Base-by-base conservation (phyloP, 1,284 basidiomycete genomes). In the Rhodotorula sp. region DNA sequence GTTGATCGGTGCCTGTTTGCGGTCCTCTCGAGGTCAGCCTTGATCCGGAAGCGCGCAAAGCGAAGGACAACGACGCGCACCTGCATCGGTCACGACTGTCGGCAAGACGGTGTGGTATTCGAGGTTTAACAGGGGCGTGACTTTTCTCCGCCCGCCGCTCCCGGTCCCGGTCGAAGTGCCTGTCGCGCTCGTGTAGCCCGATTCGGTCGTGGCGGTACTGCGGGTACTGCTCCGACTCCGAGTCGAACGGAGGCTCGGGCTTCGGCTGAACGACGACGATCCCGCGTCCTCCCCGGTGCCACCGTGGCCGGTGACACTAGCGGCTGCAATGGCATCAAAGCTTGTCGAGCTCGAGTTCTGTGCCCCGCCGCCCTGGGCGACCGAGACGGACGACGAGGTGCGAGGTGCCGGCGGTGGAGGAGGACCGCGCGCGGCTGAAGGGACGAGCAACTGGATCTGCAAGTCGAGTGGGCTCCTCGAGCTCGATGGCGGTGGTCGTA, bases 91-190 rank as follows among this genome's bases (percentile, higher is more conserved):
- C 68, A 97, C 89, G 45, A 89, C 89, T 72, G 95, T 95, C 16
- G 93, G 90, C 84, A 95, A 86, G 68, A 98, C 92, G 75, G 92
- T 92, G 82, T 99, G 95, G 3, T 90, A 91, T 66, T 91, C 89
- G 26, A 71, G 66, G 57, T 68, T 66, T 48, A 98, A 86, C 21
- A 97, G 85, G 0, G 95, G 95, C 61, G 94, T 90, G 76, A 97
- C 94, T 77, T 89, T 88, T 60, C 91, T 85, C 28, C 84, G 47
- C 7, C 45, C 28, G 14, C 60, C 34, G 34, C 34, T 34, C 34
- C 34, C 34, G 34, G 34, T 77, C 3, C 83, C 81, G 18, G 87
- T 86, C 31, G 84, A 45, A 6, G 60, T 56, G n/a, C 45, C 48
- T 2, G 28, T 47, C 21, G 52, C 55, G 49, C 64, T 66, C 47